Base-by-base conservation (phyloP, 2,329 filamentous ascomycete species). In the Paraphaeosphaeria sporulosa region DNA sequence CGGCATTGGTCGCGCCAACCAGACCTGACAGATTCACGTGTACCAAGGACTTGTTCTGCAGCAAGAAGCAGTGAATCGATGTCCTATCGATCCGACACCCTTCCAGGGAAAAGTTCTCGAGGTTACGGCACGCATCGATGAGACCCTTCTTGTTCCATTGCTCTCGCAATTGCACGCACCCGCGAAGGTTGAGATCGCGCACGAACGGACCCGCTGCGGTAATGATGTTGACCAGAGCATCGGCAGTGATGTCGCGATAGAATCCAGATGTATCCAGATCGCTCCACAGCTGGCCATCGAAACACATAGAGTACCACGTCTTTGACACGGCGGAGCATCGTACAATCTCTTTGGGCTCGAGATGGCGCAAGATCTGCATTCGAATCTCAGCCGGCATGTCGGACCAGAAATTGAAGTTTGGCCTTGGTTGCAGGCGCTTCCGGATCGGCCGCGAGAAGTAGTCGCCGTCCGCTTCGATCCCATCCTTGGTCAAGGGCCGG, bases 241-340 rank as follows among this genome's bases (percentile, higher is more conserved):
- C 89, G 23, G 91, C 91, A 0, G 94, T 90, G 65, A 98, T 98
- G 55, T 93, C 87, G 64, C 86, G 87, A 74, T 98, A 97, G 77
- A 94, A 98, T 52, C 91, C 89, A 8, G 93, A 90, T 1, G 92
- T 81, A 56, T 98, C 93, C 51, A 98, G 85, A 44, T 86, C 87
- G 3, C 88, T 89, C 95, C 95, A 99, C 17, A 98, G 81, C 79
- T 99, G 95, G 1, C 95, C 95, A 76, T 99, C 94, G 70, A 94
- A 97, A 79, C 94, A 97, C 78, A 92, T 88, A 50, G 85, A 84
- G 76, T 96, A 84, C 83, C 95, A 97, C 6, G 85, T 80, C 76
- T 89, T 93, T 73, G 89, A 94, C 21, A 95, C 90, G 19, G 87
- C 82, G 0, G 94, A 96, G 58, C 87, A 86, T 60, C 89, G 86